Base-by-base conservation (phyloP, 169 alveolate genomes). In the Babesia sp. region DNA sequence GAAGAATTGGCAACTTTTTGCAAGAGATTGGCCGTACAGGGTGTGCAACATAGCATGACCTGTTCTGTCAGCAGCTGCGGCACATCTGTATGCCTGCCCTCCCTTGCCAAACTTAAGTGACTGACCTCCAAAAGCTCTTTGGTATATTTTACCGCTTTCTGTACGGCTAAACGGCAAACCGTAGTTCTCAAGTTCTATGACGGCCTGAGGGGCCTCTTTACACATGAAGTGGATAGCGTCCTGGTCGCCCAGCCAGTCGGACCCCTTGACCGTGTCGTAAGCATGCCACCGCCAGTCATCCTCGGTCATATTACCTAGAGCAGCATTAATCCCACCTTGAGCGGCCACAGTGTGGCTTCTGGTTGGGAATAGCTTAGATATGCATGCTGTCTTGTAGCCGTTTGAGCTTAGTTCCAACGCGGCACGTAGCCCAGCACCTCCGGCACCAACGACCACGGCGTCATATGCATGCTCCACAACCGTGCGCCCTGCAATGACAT, bases 251-350 rank as follows among this genome's bases (percentile, higher is more conserved):
- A 97, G 92, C 99, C 99, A 97, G 87, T 97, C 99, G 14, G 98
- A 90, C 29, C 99, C 99, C 90, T 97, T 97, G 53, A 97, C 98
- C 1, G 99, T 97, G 75, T 97, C 99, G 70, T 95, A 96, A 39
- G 97, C 97, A 79, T 97, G 99, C 97, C 99, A 97, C 64, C 98
- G 91, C 99, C 99, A 97, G 90, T 97, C 99, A 69, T 97, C 99
- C 78, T 95, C 98, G 2, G 95, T 90, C 98, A 95, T 96, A 84
- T 96, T 97, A 12, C 98, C 99, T 3, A 71, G 67, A 31, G 85
- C 85, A 1, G 89, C 85, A 37, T 81, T 71, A 3, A 81, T 81
- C 0, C 89, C 84, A 8, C 79, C 93, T 86, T 97, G 97, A 2
- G 99, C 99, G 6, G 99, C 99, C 45, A 97, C 99, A 5, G 99